Evolutionary conservation across 345 rosid genomes (phyloP).

Genomic region (Barbarea vulgaris): DNA sequence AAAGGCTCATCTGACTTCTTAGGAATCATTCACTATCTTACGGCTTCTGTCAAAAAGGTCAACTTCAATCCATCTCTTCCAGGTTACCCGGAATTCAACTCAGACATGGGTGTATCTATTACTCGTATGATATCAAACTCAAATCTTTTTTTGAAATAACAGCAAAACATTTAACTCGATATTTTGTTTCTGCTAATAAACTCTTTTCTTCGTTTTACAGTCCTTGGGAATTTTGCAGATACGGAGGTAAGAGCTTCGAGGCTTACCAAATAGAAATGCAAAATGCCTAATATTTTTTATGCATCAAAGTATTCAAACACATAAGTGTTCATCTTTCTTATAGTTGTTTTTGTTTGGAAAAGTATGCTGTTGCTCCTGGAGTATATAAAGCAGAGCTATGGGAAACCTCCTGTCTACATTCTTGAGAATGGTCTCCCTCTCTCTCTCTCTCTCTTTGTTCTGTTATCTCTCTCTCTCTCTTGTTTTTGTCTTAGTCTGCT

Average conservation of each 20-base stretch:
- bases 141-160: background rate
- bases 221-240: background rate
- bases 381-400: background rate
- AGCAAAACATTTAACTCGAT: background rate
- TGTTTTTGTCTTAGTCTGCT: background rate
- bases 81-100: constrained; percentile 30
- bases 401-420: constrained; percentile 42
- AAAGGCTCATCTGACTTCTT: constrained; percentile 68
- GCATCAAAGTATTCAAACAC: background rate
- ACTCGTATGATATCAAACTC: background rate
- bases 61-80: constrained; percentile 14
- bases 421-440: constrained; percentile 45
- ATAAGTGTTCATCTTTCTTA: background rate
- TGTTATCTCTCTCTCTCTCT: background rate
- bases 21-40: constrained; percentile 52
- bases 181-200: too few species aligned
- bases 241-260: background rate
- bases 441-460: background rate
- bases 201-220: background rate
- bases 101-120: constrained; percentile 41
- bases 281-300: background rate
- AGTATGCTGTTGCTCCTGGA: background rate
- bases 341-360: background rate
- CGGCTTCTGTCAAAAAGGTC: constrained; percentile 37
- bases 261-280: background rate